phyloP scores from a whole-genome alignment of 345 rosid species.

The Boechera divaricarpa region DNA sequence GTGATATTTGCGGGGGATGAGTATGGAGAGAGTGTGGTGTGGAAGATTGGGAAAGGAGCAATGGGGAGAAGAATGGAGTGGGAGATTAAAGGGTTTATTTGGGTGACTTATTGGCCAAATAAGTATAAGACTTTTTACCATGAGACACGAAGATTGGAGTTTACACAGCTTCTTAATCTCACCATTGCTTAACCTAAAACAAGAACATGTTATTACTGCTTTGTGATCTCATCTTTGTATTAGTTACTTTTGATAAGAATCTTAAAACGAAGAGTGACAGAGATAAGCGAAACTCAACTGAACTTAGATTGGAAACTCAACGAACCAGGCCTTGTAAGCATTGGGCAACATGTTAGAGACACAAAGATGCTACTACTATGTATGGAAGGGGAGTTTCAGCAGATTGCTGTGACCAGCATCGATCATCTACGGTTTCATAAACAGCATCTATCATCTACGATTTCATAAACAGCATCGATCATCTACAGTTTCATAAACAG shows the following conservation, averaged over 20 bases:
- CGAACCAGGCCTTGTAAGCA: conserved; percentile 5
- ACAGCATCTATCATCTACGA: conserved; percentile 36
- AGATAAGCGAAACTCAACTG: conserved; percentile 12
- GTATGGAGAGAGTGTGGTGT: conserved; percentile 71
- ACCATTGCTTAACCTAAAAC: conserved; percentile 48
- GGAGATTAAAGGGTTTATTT: conserved; percentile 83
- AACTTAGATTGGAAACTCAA: conserved; percentile 14
- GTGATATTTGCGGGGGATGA: conserved; percentile 82
- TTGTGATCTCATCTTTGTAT: neutral
- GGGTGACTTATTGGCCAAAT: conserved; percentile 92
- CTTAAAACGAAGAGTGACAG: neutral
- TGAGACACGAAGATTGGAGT: conserved; percentile 80
- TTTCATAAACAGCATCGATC: conserved; percentile 53
- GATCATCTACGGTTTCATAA: conserved; percentile 34
- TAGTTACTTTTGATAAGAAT: neutral
- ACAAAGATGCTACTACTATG: conserved; percentile 31
- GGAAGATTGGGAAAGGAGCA: conserved; percentile 69
- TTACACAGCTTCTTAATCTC: conserved; percentile 63
- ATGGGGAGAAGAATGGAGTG: conserved; percentile 71
- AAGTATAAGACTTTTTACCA: conserved; percentile 66
- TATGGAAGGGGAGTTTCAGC: conserved; percentile 25
- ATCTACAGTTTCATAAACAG: conserved; percentile 43
- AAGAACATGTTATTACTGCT: neutral
- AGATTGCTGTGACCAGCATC: conserved; percentile 30
- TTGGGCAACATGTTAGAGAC: conserved; percentile 24